These are phyloP conservation scores for Malassezia yamatoensis DNA, from an alignment of 1,284 basidiomycete species.

Conservation along the genomic window DNA sequence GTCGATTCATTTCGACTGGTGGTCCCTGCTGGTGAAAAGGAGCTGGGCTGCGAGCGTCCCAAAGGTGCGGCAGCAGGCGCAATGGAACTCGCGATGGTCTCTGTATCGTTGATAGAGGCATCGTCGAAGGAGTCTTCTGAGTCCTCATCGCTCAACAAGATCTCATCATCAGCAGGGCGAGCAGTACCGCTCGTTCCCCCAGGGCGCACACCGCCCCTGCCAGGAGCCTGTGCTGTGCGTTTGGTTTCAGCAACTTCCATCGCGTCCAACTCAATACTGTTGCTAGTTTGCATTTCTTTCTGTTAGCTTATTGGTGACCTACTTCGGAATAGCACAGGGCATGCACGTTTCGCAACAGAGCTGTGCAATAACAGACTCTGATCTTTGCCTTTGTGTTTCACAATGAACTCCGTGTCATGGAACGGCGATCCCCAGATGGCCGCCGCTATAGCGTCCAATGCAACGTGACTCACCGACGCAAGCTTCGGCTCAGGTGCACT, in stretches of 20 bases:
- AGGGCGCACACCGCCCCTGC: not conserved
- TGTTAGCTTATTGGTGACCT: not conserved
- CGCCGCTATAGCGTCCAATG: conserved; percentile 14
- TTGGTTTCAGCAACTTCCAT: conserved; percentile 7
- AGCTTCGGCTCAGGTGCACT: conserved; percentile 4
- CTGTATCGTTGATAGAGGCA: not conserved
- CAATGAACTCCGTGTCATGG: conserved; percentile 15
- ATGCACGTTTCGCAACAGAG: conserved; percentile 4
- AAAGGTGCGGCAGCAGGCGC: not conserved
- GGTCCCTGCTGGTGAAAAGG: not conserved
- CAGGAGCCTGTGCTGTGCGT: not conserved
- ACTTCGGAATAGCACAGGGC: conserved; percentile 10
- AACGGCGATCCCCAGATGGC: conserved; percentile 12
- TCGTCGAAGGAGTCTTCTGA: not conserved
- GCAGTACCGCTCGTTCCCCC: not conserved
- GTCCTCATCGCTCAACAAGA: not conserved
- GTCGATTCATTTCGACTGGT: not conserved
- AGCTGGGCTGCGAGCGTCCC: not conserved
- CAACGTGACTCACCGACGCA: conserved; percentile 14
- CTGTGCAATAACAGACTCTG: conserved; percentile 13
- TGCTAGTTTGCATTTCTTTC: conserved; percentile 6
- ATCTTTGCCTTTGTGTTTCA: conserved; percentile 13
- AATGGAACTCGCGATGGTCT: not conserved
- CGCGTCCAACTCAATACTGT: conserved; percentile 10
- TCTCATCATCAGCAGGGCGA: not conserved